Conservation (phyloP, 768 basidiomycete species). For the Melanogaster broomeanus region DNA sequence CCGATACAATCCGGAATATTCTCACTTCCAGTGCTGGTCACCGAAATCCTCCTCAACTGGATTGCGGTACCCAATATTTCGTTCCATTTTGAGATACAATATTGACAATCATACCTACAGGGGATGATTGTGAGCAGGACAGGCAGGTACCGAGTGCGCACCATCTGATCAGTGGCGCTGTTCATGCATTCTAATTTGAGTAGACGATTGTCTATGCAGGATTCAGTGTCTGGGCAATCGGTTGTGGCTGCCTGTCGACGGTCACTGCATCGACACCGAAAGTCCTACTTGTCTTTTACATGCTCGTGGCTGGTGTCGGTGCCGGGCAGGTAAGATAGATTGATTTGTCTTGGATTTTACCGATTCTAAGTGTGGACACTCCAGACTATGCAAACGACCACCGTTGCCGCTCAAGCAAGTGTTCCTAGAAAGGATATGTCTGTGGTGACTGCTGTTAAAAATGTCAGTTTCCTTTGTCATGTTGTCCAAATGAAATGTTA, state of each 20-base stretch:
- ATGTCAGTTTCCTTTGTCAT: conserved; percentile 38
- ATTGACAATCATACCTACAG: conserved; percentile 29
- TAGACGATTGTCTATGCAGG: conserved; percentile 62
- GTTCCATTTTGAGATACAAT: neutral
- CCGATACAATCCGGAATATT: conserved; percentile 67
- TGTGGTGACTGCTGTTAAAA: conserved; percentile 69
- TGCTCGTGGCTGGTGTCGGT: conserved; percentile 60
- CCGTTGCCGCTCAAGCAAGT: conserved; percentile 72
- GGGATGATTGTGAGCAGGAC: conserved; percentile 69
- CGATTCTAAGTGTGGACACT: neutral
- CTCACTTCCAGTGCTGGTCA: conserved; percentile 67
- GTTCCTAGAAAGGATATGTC: conserved; percentile 75
- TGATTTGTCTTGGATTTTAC: conserved; percentile 6
- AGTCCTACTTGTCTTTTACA: conserved; percentile 56
- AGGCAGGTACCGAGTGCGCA: conserved; percentile 57
- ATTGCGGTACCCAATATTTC: conserved; percentile 40
- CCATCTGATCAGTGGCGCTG: neutral
- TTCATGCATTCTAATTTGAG: neutral
- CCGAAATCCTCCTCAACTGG: conserved; percentile 62
- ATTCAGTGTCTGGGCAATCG: conserved; percentile 69
- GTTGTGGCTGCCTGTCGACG: conserved; percentile 70
- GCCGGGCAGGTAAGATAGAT: conserved; percentile 50
- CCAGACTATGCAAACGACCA: conserved; percentile 64
- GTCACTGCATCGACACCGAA: conserved; percentile 49
- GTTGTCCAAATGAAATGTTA: conserved; percentile 1